Conservation (phyloP, 1,284 basidiomycete species). For the Sporisorium iseilematis-ciliati region DNA sequence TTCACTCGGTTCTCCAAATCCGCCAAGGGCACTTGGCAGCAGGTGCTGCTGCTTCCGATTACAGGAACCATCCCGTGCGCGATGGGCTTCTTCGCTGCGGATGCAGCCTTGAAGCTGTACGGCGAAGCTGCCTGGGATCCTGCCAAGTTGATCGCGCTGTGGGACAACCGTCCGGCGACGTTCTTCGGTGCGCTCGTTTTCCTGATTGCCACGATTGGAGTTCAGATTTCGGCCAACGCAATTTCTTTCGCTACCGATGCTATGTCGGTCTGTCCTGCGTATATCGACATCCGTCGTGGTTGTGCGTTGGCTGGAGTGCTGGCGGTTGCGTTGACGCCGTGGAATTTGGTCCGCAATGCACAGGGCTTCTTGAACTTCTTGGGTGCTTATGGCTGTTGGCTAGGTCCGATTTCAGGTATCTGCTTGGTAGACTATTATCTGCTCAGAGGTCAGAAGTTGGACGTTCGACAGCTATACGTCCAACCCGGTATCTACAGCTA, state of each 20-base stretch:
- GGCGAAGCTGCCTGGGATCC: slow-evolving; percentile 35
- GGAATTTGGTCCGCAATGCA: slow-evolving; percentile 29
- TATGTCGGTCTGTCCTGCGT: slow-evolving; percentile 26
- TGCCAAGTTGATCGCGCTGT: slow-evolving; percentile 20
- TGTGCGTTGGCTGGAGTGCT: slow-evolving; percentile 23
- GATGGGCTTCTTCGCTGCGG: slow-evolving; percentile 35
- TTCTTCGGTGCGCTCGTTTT: slow-evolving; percentile 34
- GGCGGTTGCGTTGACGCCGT: slow-evolving; percentile 22
- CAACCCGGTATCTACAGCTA: slow-evolving; percentile 38
- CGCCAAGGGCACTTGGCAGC: slow-evolving; percentile 33
- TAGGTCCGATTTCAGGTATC: slow-evolving; percentile 25
- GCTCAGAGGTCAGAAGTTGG: slow-evolving; percentile 13
- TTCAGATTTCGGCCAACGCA: slow-evolving; percentile 32
- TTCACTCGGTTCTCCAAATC: slow-evolving; percentile 28
- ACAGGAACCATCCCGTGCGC: slow-evolving; percentile 32
- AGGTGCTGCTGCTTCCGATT: slow-evolving; percentile 27
- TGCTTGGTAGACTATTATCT: slow-evolving; percentile 31
- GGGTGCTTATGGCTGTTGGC: slow-evolving; percentile 38
- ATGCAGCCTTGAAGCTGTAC: slow-evolving; percentile 22
- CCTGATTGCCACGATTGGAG: slow-evolving; percentile 31
- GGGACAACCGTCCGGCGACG: slow-evolving; percentile 15
- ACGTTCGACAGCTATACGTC: slow-evolving; percentile 33
- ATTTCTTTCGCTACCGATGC: slow-evolving; percentile 36
- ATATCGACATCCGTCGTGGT: slow-evolving; percentile 25
- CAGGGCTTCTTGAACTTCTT: slow-evolving; percentile 38